A percentile compares a stretch with the other conserved stretches of the same genome.
phyloP scores from a whole-genome alignment of 345 rosid species.

The Brassica napus region DNA sequence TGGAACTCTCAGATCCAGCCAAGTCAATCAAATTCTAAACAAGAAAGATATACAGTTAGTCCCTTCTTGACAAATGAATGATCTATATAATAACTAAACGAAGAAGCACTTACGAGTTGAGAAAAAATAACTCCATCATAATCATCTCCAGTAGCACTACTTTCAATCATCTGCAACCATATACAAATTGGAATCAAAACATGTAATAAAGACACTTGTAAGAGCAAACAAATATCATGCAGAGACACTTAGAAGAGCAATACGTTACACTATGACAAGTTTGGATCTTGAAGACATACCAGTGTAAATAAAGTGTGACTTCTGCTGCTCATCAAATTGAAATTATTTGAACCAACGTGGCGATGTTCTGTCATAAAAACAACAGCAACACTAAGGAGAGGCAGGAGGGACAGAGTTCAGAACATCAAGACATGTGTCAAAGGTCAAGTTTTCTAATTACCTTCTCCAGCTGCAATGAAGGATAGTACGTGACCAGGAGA shows the following conservation, averaged over 20 bases:
- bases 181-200: slow-evolving; percentile 16
- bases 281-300: slow-evolving; percentile 50
- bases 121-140: slow-evolving; percentile 99
- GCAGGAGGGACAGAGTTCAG: slow-evolving; percentile 4
- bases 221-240: slow-evolving; percentile 6
- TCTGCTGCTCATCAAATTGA: slow-evolving; percentile 94
- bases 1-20: slow-evolving; percentile 99
- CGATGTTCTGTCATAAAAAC: slow-evolving; percentile 80
- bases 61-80: slow-evolving; percentile 5
- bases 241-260: slow-evolving; percentile 16
- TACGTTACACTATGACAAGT: slow-evolving; percentile 4
- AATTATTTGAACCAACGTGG: slow-evolving; percentile 99
- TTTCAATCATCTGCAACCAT: slow-evolving; percentile 86
- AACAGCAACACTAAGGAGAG: slow-evolving; percentile 20
- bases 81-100: slow-evolving; percentile 14
- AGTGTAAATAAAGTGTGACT: slow-evolving; percentile 98
- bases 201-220: slow-evolving; percentile 9
- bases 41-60: slow-evolving; percentile 21
- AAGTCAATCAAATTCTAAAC: slow-evolving; percentile 94
- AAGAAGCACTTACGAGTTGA: slow-evolving; percentile 72
- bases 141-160: slow-evolving; percentile 89
- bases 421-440: not conserved
- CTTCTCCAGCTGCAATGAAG: slow-evolving; percentile 99
- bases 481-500: slow-evolving; percentile 99
- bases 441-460: slow-evolving; percentile 42